Evolutionary conservation across 345 rosid genomes (phyloP).

Genomic region (Arabidopsis thaliana): DNA sequence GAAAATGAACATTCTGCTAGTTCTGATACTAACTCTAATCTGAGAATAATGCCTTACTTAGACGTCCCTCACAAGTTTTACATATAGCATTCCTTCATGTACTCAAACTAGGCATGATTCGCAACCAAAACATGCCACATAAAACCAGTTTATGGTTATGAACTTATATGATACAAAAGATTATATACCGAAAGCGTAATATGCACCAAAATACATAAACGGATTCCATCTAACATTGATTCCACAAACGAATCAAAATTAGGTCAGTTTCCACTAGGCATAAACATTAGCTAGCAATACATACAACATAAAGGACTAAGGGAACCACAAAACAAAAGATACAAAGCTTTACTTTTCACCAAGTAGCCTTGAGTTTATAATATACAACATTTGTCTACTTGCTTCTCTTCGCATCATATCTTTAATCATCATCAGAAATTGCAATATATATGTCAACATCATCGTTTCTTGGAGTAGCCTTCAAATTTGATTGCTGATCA

Average conservation of each 20-base stretch:
- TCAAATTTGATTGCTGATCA: slow-evolving; percentile 6
- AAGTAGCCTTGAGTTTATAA: slow-evolving; percentile 68
- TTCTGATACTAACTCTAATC: background rate
- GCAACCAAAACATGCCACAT: slow-evolving; percentile 8
- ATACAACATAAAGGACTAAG: slow-evolving; percentile 15
- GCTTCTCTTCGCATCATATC: slow-evolving; percentile 32
- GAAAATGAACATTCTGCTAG: background rate
- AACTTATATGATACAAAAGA: slow-evolving; percentile 7
- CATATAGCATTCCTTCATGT: background rate
- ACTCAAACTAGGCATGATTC: slow-evolving; percentile 1
- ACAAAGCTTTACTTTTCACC: slow-evolving; percentile 47
- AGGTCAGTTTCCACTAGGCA: slow-evolving; percentile 8
- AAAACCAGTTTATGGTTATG: slow-evolving; percentile 1
- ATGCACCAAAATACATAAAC: slow-evolving; percentile 14
- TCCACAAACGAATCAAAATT: slow-evolving; percentile 23
- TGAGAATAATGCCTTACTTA: background rate
- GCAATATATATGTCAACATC: slow-evolving; percentile 50
- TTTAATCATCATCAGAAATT: slow-evolving; percentile 58
- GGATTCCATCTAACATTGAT: slow-evolving; percentile 25
- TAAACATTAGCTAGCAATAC: slow-evolving; percentile 46
- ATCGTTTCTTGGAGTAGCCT: slow-evolving; percentile 34
- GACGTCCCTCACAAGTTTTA: background rate
- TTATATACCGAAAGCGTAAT: background rate
- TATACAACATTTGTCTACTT: slow-evolving; percentile 60
- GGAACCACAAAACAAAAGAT: slow-evolving; percentile 35